Conservation (phyloP, 2,329 filamentous ascomycete genomes). For the Rhinocladiella mackenziei region DNA sequence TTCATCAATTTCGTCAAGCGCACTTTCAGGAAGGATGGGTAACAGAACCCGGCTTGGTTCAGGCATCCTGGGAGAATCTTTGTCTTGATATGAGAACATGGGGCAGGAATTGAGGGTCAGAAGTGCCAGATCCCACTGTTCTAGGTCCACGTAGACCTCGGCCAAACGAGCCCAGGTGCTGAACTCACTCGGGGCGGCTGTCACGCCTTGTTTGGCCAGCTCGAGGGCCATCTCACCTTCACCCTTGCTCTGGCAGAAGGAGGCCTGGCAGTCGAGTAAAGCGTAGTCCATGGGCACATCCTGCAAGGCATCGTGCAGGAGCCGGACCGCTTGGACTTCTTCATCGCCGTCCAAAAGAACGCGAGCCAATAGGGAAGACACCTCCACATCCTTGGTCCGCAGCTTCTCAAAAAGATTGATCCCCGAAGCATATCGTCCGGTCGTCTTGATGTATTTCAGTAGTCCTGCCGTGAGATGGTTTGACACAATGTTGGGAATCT, state of each 20-base stretch:
- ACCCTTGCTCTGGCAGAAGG: constrained; percentile 85
- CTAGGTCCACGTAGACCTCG: constrained; percentile 87
- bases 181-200: constrained; percentile 94
- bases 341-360: constrained; percentile 94
- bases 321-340: constrained; percentile 88
- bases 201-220: constrained; percentile 89
- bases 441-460: constrained; percentile 90
- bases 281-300: constrained; percentile 97
- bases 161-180: constrained; percentile 92
- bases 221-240: constrained; percentile 82
- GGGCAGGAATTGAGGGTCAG: constrained; percentile 96
- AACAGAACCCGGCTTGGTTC: constrained; percentile 84
- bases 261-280: constrained; percentile 88
- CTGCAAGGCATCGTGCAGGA: constrained; percentile 82
- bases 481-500: constrained; percentile 93
- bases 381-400: constrained; percentile 82
- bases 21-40: constrained; percentile 80
- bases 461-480: constrained; percentile 95
- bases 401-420: constrained; percentile 98
- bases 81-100: constrained; percentile 99
- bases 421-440: constrained; percentile 86
- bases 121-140: constrained; percentile 94
- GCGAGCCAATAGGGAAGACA: constrained; percentile 85
- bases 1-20: constrained; percentile 94
- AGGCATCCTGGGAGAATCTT: constrained; percentile 90